Evolutionary conservation across 2,329 filamentous ascomycete genomes (phyloP).

Genomic region (Bipolaris sorokiniana): DNA sequence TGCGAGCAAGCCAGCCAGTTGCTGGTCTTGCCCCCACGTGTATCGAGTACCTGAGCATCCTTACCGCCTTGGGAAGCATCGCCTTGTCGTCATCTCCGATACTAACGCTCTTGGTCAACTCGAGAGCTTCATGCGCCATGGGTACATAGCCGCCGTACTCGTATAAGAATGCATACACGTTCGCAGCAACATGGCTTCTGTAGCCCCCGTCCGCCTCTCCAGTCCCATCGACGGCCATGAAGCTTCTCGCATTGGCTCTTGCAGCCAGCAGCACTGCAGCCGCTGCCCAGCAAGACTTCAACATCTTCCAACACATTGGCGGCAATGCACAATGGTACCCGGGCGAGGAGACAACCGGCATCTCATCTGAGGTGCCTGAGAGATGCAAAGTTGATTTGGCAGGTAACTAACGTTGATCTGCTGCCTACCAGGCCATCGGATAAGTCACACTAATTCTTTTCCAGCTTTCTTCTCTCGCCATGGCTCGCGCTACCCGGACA

Average conservation of each 20-base stretch:
- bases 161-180: conserved; percentile 10
- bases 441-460: neutral
- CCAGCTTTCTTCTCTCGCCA: conserved; percentile 64
- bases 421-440: neutral
- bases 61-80: conserved; percentile 31
- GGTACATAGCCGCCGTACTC: neutral
- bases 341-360: conserved; percentile 59
- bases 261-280: conserved; percentile 17
- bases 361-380: conserved; percentile 61
- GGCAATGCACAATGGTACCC: conserved; percentile 51
- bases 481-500: conserved; percentile 68
- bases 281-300: conserved; percentile 33
- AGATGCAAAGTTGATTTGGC: conserved; percentile 66
- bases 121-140: neutral
- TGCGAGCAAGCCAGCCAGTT: conserved; percentile 7
- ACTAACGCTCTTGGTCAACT: conserved; percentile 6
- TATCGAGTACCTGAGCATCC: conserved; percentile 2
- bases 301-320: conserved; percentile 46
- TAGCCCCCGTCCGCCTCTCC: neutral
- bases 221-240: conserved; percentile 23
- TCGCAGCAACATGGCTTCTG: neutral
- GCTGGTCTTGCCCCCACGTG: conserved; percentile 12
- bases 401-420: neutral
- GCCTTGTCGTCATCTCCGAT: conserved; percentile 34
- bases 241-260: conserved; percentile 23